Percentiles rank a stretch among this genome's conserved stretches.
Conservation (phyloP, 495 filamentous ascomycete genomes). For the Podospora didyma region DNA sequence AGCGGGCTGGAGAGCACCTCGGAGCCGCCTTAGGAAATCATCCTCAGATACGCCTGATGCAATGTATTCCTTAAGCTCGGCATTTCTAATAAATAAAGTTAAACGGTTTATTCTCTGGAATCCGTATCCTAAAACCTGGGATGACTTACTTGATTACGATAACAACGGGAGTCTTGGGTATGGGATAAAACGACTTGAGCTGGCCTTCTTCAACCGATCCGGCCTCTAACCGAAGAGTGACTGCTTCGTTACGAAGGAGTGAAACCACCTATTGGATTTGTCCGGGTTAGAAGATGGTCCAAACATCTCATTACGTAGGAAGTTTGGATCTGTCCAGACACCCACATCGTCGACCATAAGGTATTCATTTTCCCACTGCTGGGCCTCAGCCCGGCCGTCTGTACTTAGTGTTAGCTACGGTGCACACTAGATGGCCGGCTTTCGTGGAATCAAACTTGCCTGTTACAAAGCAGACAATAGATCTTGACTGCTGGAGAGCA, state of each 20-base stretch:
- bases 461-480: constrained; percentile 47
- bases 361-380: constrained; percentile 72
- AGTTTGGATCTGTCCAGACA: not conserved
- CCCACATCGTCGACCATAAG: constrained; percentile 58
- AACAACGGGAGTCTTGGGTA: constrained; percentile 67
- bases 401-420: constrained; percentile 4
- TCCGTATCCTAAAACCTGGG: no score
- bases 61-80: constrained; percentile 62
- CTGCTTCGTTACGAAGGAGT: constrained; percentile 52
- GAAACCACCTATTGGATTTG: constrained; percentile 31
- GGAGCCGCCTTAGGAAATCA: constrained; percentile 51
- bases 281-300: not conserved
- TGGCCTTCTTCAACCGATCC: constrained; percentile 76
- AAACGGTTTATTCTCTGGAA: no score
- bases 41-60: constrained; percentile 53
- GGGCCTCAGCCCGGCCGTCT: constrained; percentile 64
- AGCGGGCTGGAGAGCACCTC: constrained; percentile 29
- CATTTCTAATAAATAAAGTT: constrained; percentile 43
- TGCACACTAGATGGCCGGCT: not conserved
- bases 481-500: constrained; percentile 59
- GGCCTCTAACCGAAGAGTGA: constrained; percentile 63
- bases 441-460: constrained; percentile 26
- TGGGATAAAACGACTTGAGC: constrained; percentile 73
- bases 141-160: constrained; percentile 68
- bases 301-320: no score